Percentiles rank a stretch among this genome's conserved stretches.
Evolutionary conservation across 805 yeast species (phyloP).

Genomic region (Sporopachydermia lactativora): DNA sequence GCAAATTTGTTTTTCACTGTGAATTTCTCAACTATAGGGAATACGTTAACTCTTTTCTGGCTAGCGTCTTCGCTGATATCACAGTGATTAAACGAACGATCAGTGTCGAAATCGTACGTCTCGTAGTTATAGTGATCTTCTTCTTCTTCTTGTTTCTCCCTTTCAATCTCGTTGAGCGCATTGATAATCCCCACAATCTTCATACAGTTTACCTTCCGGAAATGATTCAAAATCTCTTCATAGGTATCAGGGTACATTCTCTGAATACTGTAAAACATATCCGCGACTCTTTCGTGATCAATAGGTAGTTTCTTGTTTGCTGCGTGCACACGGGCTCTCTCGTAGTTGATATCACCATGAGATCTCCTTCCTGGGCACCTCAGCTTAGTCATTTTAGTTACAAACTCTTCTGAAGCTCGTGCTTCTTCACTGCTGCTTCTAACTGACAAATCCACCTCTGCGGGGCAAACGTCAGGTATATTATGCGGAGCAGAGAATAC

Average conservation of each 20-base stretch:
- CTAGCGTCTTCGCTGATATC: conserved; percentile 31
- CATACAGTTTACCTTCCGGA: neutral
- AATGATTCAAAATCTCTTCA: neutral
- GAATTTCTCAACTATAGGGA: conserved; percentile 86
- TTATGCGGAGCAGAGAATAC: conserved; percentile 5
- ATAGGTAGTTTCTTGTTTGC: no score
- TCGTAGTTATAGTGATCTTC: conserved; percentile 13
- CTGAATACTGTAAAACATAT: neutral
- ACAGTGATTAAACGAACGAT: conserved; percentile 8
- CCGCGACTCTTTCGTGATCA: neutral
- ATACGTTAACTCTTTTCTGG: conserved; percentile 41
- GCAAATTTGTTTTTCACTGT: conserved; percentile 52
- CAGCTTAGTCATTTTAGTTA: neutral
- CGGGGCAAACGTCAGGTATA: neutral
- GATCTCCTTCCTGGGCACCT: neutral
- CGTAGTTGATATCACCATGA: neutral
- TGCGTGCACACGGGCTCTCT: no score
- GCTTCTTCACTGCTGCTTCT: conserved; percentile 5
- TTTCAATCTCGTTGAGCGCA: neutral
- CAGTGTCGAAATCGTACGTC: conserved; percentile 18
- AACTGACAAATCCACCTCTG: conserved; percentile 6
- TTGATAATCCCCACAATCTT: neutral
- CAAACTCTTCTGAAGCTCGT: neutral
- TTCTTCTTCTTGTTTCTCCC: neutral
- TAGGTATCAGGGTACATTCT: neutral